Percentiles rank a stretch among this genome's conserved stretches.
These are phyloP conservation scores for Candida berthetii DNA, from an alignment of 805 yeast genomes.

Conservation along the genomic window DNA sequence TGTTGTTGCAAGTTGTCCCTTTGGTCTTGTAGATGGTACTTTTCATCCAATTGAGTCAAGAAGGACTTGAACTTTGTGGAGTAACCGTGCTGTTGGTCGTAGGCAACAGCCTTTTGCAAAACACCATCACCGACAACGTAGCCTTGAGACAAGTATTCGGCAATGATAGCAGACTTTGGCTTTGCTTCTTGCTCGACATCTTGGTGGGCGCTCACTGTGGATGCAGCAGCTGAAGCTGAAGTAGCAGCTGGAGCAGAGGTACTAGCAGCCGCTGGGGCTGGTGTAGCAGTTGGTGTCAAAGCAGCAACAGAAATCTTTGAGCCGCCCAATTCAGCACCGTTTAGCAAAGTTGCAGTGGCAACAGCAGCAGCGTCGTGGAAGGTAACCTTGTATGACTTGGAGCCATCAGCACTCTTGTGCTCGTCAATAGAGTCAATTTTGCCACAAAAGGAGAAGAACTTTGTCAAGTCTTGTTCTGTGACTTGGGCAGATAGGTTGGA, in stretches of 20 bases:
- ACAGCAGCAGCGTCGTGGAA: slow-evolving; percentile 58
- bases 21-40: slow-evolving; percentile 47
- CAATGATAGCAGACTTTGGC: slow-evolving; percentile 70
- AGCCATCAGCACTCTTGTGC: slow-evolving; percentile 2
- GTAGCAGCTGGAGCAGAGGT: slow-evolving; percentile 1
- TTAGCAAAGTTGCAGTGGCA: slow-evolving; percentile 61
- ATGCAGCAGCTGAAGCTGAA: neutral
- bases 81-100: slow-evolving; percentile 62
- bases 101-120: slow-evolving; percentile 51
- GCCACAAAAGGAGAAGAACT: slow-evolving; percentile 77
- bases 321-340: slow-evolving; percentile 71
- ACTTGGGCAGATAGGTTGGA: slow-evolving; percentile 48
- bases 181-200: slow-evolving; percentile 71
- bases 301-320: slow-evolving; percentile 38
- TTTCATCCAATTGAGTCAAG: slow-evolving; percentile 46
- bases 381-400: slow-evolving; percentile 30
- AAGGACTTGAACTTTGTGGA: slow-evolving; percentile 51
- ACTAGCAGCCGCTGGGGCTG: slow-evolving; percentile 4
- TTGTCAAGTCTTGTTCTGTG: slow-evolving; percentile 43
- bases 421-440: slow-evolving; percentile 26
- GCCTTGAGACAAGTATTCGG: slow-evolving; percentile 72
- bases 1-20: slow-evolving; percentile 20
- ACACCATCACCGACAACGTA: slow-evolving; percentile 59
- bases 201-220: slow-evolving; percentile 10
- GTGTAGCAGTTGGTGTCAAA: slow-evolving; percentile 5